phyloP scores from a whole-genome alignment of 805 yeast species.

The Metschnikowia proteae region DNA sequence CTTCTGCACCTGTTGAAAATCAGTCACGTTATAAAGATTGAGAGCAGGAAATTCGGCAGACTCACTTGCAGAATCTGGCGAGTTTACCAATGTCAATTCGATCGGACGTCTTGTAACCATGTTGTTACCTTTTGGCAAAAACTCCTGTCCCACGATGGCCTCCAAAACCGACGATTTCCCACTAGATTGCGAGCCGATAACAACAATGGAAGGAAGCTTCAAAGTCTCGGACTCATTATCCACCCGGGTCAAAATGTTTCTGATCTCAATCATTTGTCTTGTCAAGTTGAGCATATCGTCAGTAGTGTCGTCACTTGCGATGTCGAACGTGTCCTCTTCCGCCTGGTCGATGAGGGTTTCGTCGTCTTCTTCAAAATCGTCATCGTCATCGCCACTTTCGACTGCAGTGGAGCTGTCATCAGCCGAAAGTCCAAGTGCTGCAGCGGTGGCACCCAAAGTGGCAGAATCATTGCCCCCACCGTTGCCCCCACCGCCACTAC shows the following conservation, averaged over 20 bases:
- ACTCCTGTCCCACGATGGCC: conserved; percentile 96
- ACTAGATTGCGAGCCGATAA: conserved; percentile 94
- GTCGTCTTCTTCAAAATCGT: conserved; percentile 51
- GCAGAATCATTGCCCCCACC: conserved; percentile 34
- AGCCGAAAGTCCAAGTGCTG: conserved; percentile 46
- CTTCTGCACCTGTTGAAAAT: conserved; percentile 84
- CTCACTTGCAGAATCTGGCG: conserved; percentile 76
- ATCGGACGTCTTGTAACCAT: conserved; percentile 99
- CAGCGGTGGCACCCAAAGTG: conserved; percentile 50
- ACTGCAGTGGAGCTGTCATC: conserved; percentile 32
- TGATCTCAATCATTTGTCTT: conserved; percentile 93
- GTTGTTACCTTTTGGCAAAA: conserved; percentile 92
- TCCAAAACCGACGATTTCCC: conserved; percentile 97
- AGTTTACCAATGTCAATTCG: conserved; percentile 85
- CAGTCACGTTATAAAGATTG: conserved; percentile 75
- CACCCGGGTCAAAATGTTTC: conserved; percentile 70
- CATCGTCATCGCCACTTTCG: conserved; percentile 18
- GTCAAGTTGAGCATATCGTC: conserved; percentile 87
- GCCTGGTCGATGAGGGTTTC: conserved; percentile 40
- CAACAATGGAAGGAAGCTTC: conserved; percentile 91
- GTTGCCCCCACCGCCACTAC: conserved; percentile 24
- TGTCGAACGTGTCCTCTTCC: conserved; percentile 38
- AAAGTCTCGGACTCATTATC: conserved; percentile 67
- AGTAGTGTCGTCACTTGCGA: conserved; percentile 52
- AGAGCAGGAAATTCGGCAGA: conserved; percentile 92